phyloP scores from a whole-genome alignment of 768 basidiomycete species.

The Cubamyces lactineus region DNA sequence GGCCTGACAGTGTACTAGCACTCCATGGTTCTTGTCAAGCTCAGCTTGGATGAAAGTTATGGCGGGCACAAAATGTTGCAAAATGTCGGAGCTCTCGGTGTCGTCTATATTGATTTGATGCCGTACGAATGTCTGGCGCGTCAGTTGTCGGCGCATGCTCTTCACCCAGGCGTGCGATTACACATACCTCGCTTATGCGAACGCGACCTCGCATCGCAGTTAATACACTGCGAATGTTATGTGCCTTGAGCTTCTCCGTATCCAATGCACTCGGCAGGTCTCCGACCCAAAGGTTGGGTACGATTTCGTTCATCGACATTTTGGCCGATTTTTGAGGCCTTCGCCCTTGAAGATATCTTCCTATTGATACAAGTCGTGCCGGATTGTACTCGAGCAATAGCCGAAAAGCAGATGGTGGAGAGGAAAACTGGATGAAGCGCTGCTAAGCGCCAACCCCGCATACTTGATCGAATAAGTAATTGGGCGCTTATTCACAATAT shows the following conservation, averaged over 20 bases:
- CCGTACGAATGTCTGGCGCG: constrained; percentile 70
- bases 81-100: constrained; percentile 72
- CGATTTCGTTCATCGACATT: constrained; percentile 71
- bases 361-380: too few relatives aligned
- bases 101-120: constrained; percentile 83
- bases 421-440: background rate
- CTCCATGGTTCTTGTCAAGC: constrained; percentile 71
- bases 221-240: constrained; percentile 77
- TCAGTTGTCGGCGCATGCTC: constrained; percentile 4
- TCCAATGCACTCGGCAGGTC: constrained; percentile 74
- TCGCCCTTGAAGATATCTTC: too few relatives aligned
- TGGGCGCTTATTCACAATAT: background rate
- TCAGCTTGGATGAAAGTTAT: constrained; percentile 86
- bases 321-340: background rate
- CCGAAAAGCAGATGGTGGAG: too few relatives aligned
- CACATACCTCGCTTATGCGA: constrained; percentile 62
- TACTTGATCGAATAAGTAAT: too few relatives aligned
- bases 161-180: background rate
- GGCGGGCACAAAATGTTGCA: constrained; percentile 75
- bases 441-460: background rate
- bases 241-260: constrained; percentile 57
- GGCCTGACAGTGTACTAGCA: constrained; percentile 90
- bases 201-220: constrained; percentile 73
- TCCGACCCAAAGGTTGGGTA: constrained; percentile 84
- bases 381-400: too few relatives aligned